phyloP scores from a whole-genome alignment of 495 filamentous ascomycete species.

The Aspergillus hancockii region DNA sequence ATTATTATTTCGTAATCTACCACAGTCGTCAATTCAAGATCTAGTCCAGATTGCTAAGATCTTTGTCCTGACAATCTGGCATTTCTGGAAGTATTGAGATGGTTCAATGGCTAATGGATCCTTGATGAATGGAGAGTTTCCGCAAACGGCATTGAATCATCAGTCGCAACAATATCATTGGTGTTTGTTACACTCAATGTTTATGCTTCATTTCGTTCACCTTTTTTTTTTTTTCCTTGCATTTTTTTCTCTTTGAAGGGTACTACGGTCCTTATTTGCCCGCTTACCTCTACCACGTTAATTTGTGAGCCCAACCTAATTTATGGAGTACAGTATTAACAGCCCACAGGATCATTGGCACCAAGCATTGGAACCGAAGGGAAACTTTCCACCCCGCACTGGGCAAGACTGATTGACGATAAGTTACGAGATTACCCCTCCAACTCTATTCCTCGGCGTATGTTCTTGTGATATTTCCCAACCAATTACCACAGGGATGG shows the following conservation, averaged over 20 bases:
- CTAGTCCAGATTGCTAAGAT: no score
- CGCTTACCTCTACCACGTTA: background rate
- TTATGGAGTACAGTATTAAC: background rate
- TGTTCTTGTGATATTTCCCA: conserved; percentile 7
- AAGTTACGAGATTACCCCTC: conserved; percentile 11
- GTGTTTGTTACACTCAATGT: background rate
- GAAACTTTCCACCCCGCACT: conserved; percentile 8
- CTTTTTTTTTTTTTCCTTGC: background rate
- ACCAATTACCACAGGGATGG: background rate
- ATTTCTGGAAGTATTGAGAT: background rate
- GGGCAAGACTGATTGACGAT: no score
- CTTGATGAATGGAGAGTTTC: background rate
- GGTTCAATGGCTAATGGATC: background rate
- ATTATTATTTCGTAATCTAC: no score
- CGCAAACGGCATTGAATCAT: conserved; percentile 6
- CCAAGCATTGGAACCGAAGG: background rate
- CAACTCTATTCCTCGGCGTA: background rate
- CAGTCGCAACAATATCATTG: background rate
- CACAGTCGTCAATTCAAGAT: no score
- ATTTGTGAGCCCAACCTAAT: background rate
- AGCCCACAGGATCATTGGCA: background rate
- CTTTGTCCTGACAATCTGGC: background rate
- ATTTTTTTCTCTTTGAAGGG: background rate
- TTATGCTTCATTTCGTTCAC: background rate
- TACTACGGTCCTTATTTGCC: background rate